Evolutionary conservation across 2,329 filamentous ascomycete species (phyloP).

Genomic region (Fusarium sp.): DNA sequence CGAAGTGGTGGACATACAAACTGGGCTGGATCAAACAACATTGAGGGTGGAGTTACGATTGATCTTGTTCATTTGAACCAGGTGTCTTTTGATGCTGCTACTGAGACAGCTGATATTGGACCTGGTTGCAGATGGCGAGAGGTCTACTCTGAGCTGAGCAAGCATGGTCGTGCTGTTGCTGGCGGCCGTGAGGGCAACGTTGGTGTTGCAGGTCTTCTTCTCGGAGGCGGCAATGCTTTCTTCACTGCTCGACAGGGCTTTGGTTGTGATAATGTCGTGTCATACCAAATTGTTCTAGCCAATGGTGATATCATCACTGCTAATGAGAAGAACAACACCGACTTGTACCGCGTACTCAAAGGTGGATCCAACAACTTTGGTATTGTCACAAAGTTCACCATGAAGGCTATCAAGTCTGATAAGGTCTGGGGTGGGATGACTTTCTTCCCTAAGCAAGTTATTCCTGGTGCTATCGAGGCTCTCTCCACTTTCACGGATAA

Average conservation of each 20-base stretch:
- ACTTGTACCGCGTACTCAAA: slow-evolving; percentile 61
- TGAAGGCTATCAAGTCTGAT: slow-evolving; percentile 41
- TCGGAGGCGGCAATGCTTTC: slow-evolving; percentile 47
- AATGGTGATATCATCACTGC: slow-evolving; percentile 59
- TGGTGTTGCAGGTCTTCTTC: slow-evolving; percentile 48
- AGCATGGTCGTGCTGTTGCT: slow-evolving; percentile 54
- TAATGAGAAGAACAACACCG: slow-evolving; percentile 50
- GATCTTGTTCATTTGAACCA: slow-evolving; percentile 29
- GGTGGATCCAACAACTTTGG: slow-evolving; percentile 60
- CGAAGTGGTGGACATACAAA: slow-evolving; percentile 25
- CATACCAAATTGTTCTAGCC: slow-evolving; percentile 63
- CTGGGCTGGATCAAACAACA: slow-evolving; percentile 27
- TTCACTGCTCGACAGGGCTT: slow-evolving; percentile 56
- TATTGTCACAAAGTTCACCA: slow-evolving; percentile 48
- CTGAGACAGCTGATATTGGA: slow-evolving; percentile 57
- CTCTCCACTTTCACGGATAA: slow-evolving; percentile 19
- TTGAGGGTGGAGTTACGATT: slow-evolving; percentile 15
- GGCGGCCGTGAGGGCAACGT: slow-evolving; percentile 57
- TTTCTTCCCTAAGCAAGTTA: slow-evolving; percentile 24
- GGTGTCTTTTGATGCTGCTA: slow-evolving; percentile 32
- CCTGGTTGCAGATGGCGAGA: slow-evolving; percentile 58
- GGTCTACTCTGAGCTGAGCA: slow-evolving; percentile 42
- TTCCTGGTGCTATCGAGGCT: slow-evolving; percentile 20
- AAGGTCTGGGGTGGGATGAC: slow-evolving; percentile 38
- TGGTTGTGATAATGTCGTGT: slow-evolving; percentile 60